phyloP scores from a whole-genome alignment of 176 grass and related monocot genomes.

The Juncus inflexus region DNA sequence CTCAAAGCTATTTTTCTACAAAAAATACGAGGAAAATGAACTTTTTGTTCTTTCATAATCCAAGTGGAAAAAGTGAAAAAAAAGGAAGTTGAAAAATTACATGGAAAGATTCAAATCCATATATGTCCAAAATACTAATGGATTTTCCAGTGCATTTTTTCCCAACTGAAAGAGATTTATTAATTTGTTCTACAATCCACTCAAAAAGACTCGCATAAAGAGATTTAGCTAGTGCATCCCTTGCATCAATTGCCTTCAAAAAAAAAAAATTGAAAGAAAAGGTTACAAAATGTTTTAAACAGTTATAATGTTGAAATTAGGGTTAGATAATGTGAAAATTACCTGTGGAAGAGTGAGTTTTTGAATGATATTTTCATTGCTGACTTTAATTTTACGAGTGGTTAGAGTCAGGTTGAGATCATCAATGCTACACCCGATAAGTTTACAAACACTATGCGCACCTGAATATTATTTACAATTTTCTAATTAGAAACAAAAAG shows the following conservation, averaged over 20 bases:
- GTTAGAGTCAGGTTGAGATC: conserved; percentile 74
- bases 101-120: conserved; percentile 95
- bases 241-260: conserved; percentile 77
- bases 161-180: conserved; percentile 86
- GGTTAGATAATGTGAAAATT: not conserved
- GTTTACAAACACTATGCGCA: conserved; percentile 60
- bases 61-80: not conserved
- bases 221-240: conserved; percentile 94
- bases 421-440: conserved; percentile 81
- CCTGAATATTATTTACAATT: conserved; percentile 44
- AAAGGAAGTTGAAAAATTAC: conserved; percentile 22
- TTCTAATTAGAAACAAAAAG: conserved; percentile 7
- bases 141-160: conserved; percentile 92
- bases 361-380: conserved; percentile 92
- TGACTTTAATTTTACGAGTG: conserved; percentile 94
- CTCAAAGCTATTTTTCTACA: conserved; percentile 96
- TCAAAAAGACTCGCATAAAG: conserved; percentile 96
- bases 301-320: not conserved
- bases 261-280: conserved; percentile 19
- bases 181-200: conserved; percentile 97
- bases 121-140: conserved; percentile 99
- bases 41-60: conserved; percentile 6
- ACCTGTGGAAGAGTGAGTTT: conserved; percentile 97
- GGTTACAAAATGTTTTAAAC: conserved; percentile 17
- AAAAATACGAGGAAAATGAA: not conserved